Base-by-base conservation (phyloP, 148 eudicot species). In the Rhododendron kiyosumense region DNA sequence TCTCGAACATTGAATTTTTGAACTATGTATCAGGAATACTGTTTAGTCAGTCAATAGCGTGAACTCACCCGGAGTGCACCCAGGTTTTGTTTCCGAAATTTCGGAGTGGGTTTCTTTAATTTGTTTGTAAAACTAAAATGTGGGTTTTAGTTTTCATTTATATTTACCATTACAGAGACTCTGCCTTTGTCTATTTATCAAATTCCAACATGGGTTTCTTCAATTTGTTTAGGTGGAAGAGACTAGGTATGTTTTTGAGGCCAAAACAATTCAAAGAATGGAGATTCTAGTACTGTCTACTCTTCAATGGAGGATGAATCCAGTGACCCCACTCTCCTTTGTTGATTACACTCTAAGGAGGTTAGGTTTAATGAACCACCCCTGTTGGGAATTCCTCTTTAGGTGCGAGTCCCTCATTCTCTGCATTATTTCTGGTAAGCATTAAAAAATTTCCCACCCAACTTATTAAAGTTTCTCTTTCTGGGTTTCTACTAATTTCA, bases 251-350 rank as follows among this genome's bases (percentile, higher is more conserved):
- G 89, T 94, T 57, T 94, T 94, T 79, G 93, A 93, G 87, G 89
- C 94, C 4, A 93, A 92, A 81, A 93, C 94, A 13, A 94, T 94
- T 76, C 91, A 92, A 78, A 93, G 91, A 81, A 94, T 94, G 96
- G 96, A 94, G 91, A 88, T 94, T 67, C 86, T 94, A 90, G 89
- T 93, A 36, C 90, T 93, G 1, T 90, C 95, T 3, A 90, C 92
- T 22, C 95, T 93, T 69, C 26, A 91, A 79, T 94, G 95, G 95
- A 93, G 86, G 90, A 93, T 94, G 95, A 90, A 93, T 59, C 97
- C 94, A 5, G 97, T 94, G 41, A 94, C 97, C 10, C 94, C 97
- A 73, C 86, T 90, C 86, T 93, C 97, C 4, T 93, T 93, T 90
- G 84, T 94, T 57, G 94, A 94, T 89, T 91, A 85, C 82, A 89